Conservation (phyloP, 2,329 filamentous ascomycete genomes). For the Macrophomina tecta region DNA sequence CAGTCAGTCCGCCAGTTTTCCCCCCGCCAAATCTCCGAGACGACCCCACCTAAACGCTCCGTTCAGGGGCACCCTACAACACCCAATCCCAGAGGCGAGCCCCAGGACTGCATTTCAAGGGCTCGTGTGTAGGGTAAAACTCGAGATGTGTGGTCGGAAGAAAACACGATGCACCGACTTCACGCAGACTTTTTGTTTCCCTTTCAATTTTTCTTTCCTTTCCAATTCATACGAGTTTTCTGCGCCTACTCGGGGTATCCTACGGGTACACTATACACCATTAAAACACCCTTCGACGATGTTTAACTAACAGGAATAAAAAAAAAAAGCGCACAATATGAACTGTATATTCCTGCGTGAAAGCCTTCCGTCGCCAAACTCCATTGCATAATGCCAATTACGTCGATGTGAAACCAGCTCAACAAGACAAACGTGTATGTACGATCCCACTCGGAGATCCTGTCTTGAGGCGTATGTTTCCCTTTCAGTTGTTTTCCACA, state of each 20-base stretch:
- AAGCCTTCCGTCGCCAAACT: neutral
- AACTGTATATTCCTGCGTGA: neutral
- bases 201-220: too few species aligned
- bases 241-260: slow-evolving; percentile 16
- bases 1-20: neutral
- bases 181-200: too few species aligned
- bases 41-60: neutral
- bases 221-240: neutral
- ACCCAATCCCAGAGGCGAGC: neutral
- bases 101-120: too few species aligned
- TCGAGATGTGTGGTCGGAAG: too few species aligned
- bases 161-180: too few species aligned
- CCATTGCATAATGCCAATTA: slow-evolving; percentile 5
- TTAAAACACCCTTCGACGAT: slow-evolving; percentile 3
- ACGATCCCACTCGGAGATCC: neutral
- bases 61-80: neutral
- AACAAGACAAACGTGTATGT: neutral
- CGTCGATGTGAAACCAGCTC: neutral
- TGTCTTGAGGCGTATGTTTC: neutral
- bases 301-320: neutral
- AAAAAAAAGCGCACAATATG: neutral
- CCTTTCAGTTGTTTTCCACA: too few species aligned
- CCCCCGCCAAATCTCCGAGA: neutral
- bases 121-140: too few species aligned
- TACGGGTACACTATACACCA: slow-evolving; percentile 2